Conservation (phyloP, 176 grass and related monocot genomes). For the Ampelocalamus luodianensis region DNA sequence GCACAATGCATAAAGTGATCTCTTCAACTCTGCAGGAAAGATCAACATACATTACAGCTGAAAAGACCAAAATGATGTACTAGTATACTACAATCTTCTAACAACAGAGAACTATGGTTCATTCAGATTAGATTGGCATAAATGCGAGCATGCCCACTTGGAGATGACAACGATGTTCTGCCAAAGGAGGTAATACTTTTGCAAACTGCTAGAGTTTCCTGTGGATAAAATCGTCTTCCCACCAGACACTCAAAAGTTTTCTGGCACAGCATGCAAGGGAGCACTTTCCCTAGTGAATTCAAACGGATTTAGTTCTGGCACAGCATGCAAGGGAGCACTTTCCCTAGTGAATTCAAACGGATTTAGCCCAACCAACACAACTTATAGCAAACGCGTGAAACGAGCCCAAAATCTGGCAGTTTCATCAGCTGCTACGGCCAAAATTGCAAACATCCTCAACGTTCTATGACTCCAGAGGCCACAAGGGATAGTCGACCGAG, state of each 20-base stretch:
- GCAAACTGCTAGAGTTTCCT: neutral
- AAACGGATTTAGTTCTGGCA: neutral
- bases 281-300: neutral
- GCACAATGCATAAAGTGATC: conserved; percentile 88
- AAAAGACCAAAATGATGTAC: conserved; percentile 3
- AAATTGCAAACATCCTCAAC: neutral
- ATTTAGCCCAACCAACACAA: neutral
- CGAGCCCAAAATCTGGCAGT: conserved; percentile 12
- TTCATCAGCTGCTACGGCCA: neutral
- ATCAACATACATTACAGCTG: conserved; percentile 9
- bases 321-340: neutral
- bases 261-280: neutral
- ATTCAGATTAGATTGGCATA: neutral
- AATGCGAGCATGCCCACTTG: neutral
- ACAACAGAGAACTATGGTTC: neutral
- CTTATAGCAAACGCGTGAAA: neutral
- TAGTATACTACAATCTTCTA: neutral
- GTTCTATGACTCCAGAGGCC: neutral
- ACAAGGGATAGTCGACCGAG: neutral
- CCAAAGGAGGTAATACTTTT: neutral
- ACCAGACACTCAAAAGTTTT: neutral
- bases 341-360: neutral
- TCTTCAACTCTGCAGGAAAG: conserved; percentile 71
- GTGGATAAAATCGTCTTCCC: neutral
- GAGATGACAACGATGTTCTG: neutral